Evolutionary conservation across 2,329 filamentous ascomycete species (phyloP).

Genomic region (Neodidymelliopsis sp.): DNA sequence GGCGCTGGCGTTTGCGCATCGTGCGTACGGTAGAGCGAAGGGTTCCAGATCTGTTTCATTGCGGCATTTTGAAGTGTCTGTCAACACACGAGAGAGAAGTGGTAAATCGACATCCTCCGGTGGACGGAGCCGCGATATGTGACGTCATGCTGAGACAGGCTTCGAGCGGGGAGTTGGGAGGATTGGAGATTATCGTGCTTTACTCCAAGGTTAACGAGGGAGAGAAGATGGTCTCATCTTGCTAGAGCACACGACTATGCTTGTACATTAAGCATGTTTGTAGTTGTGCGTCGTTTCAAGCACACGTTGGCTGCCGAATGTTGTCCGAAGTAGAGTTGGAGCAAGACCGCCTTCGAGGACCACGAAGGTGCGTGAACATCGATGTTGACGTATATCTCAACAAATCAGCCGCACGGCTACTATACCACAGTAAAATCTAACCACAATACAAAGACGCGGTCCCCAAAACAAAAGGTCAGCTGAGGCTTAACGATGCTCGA

Average conservation of each 20-base stretch:
- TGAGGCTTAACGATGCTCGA: not conserved
- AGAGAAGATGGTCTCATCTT: no score
- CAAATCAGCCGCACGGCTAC: not conserved
- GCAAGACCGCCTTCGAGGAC: not conserved
- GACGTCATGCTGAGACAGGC: conserved; percentile 8
- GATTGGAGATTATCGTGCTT: no score
- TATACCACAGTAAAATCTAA: no score
- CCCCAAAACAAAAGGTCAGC: not conserved
- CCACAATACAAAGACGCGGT: not conserved
- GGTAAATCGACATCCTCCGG: not conserved
- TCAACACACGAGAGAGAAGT: not conserved
- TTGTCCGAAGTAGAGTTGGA: not conserved
- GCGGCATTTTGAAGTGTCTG: not conserved
- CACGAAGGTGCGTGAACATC: not conserved
- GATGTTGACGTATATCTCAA: not conserved
- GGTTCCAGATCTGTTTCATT: not conserved
- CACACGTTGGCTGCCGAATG: not conserved
- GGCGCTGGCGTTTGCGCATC: conserved; percentile 7
- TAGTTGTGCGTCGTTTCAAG: not conserved
- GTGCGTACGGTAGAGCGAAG: conserved; percentile 9
- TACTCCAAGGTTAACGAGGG: no score
- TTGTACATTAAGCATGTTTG: no score
- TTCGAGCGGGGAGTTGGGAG: not conserved
- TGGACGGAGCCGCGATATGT: not conserved
- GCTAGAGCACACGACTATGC: no score